Percentiles rank a stretch among this genome's conserved stretches.
Conservation (phyloP, 1,284 basidiomycete species). For the Phellinidium pouzarii region DNA sequence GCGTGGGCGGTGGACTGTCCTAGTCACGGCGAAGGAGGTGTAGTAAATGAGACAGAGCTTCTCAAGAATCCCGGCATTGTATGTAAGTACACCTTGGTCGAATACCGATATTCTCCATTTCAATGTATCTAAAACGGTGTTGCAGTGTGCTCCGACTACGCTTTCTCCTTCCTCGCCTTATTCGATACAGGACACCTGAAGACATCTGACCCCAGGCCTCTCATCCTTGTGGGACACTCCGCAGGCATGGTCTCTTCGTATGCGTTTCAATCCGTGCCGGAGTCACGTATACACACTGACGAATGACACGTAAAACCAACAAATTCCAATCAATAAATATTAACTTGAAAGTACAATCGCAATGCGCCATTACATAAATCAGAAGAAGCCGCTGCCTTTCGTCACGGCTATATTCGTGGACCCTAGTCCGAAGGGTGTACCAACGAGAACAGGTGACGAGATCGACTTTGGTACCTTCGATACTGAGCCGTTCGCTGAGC, state of each 20-base stretch:
- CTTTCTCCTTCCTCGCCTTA: background rate
- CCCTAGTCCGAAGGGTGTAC: background rate
- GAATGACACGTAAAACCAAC: too few species aligned
- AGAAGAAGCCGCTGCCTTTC: background rate
- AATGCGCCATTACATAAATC: background rate
- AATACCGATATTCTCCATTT: too few species aligned
- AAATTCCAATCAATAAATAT: background rate
- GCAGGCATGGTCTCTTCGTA: conserved; percentile 1
- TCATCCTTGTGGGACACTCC: conserved; percentile 6
- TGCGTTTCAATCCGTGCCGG: background rate
- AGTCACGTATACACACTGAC: background rate
- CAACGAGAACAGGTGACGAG: background rate
- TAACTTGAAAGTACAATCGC: background rate
- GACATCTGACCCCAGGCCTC: background rate
- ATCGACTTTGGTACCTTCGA: background rate
- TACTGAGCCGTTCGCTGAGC: background rate
- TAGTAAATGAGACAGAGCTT: conserved; percentile 17
- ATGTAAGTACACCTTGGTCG: too few species aligned
- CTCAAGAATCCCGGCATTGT: too few species aligned
- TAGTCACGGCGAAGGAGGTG: conserved; percentile 18
- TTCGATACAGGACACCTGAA: background rate
- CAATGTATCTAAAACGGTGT: background rate
- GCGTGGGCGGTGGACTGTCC: conserved; percentile 21
- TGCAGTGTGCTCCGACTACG: conserved; percentile 6
- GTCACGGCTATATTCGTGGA: background rate